A percentile compares a stretch with the other conserved stretches of the same genome.
phyloP scores from a whole-genome alignment of 352 stramenopile species.

The Phytopythium helicoides region DNA sequence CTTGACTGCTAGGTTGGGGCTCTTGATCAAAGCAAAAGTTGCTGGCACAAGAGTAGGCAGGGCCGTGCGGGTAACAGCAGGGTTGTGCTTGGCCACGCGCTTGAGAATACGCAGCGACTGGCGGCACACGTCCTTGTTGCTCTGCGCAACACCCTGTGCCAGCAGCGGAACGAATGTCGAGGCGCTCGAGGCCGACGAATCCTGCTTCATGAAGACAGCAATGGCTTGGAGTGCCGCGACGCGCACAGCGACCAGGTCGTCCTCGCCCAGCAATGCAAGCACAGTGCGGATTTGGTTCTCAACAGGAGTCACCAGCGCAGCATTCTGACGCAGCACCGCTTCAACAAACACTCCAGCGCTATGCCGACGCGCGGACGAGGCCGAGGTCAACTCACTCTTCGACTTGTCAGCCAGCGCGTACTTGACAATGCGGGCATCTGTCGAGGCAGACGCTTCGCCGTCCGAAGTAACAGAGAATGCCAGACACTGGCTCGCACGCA shows the following conservation, averaged over 20 bases:
- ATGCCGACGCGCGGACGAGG: slow-evolving; percentile 59
- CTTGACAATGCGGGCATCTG: slow-evolving; percentile 25
- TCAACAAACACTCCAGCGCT: slow-evolving; percentile 60
- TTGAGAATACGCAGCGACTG: slow-evolving; percentile 72
- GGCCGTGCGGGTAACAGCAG: slow-evolving; percentile 48
- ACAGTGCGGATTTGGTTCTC: slow-evolving; percentile 18
- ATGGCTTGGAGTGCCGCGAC: slow-evolving; percentile 52
- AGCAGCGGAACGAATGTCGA: slow-evolving; percentile 55
- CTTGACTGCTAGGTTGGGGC: slow-evolving; percentile 88
- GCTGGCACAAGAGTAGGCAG: slow-evolving; percentile 62
- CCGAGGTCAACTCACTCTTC: slow-evolving; percentile 29
- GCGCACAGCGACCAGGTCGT: slow-evolving; percentile 70
- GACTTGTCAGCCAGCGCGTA: slow-evolving; percentile 48
- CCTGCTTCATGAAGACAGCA: slow-evolving; percentile 51
- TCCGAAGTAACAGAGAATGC: slow-evolving; percentile 55
- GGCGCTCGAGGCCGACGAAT: slow-evolving; percentile 25
- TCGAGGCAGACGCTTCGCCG: slow-evolving; percentile 27
- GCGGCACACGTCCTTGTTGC: slow-evolving; percentile 82
- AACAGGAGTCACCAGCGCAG: slow-evolving; percentile 29
- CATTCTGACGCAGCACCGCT: slow-evolving; percentile 45
- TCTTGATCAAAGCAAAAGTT: slow-evolving; percentile 86
- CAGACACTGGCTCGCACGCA: slow-evolving; percentile 67
- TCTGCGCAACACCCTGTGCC: slow-evolving; percentile 53
- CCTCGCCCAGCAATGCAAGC: slow-evolving; percentile 42
- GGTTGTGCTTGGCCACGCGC: slow-evolving; percentile 64